These are phyloP conservation scores for Dendrobium nobile DNA, from an alignment of 106 monocot species.

Conservation along the genomic window DNA sequence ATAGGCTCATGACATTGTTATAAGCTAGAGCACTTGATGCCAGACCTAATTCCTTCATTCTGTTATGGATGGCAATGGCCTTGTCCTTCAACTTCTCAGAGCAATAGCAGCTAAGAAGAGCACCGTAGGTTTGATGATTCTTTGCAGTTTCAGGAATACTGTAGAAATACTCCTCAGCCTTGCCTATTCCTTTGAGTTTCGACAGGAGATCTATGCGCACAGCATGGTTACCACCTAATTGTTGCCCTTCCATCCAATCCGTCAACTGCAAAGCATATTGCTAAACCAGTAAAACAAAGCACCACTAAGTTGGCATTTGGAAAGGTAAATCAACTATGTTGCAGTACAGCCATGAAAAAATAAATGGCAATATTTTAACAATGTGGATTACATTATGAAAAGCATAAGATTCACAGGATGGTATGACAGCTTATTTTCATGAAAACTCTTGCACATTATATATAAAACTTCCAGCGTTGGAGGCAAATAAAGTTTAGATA, in stretches of 20 bases:
- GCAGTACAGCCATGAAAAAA: background rate
- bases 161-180: slow-evolving; percentile 40
- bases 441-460: background rate
- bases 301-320: background rate
- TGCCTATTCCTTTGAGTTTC: slow-evolving; percentile 33
- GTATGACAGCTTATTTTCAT: background rate
- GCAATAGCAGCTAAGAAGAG: slow-evolving; percentile 40
- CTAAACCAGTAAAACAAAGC: background rate
- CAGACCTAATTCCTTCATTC: slow-evolving; percentile 34
- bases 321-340: background rate
- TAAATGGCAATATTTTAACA: background rate
- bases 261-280: slow-evolving; percentile 21
- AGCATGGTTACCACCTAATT: slow-evolving; percentile 24
- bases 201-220: slow-evolving; percentile 40
- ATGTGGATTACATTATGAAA: background rate
- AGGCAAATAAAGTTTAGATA: background rate
- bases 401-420: background rate
- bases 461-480: background rate
- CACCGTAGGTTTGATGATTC: slow-evolving; percentile 31
- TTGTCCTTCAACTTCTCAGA: slow-evolving; percentile 18
- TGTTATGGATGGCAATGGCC: slow-evolving; percentile 20
- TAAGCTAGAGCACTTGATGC: slow-evolving; percentile 19
- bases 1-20: slow-evolving; percentile 35
- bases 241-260: slow-evolving; percentile 44
- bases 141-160: slow-evolving; percentile 32